Conservation (phyloP, 306 rosid genomes). For the Castanopsis chinensis region DNA sequence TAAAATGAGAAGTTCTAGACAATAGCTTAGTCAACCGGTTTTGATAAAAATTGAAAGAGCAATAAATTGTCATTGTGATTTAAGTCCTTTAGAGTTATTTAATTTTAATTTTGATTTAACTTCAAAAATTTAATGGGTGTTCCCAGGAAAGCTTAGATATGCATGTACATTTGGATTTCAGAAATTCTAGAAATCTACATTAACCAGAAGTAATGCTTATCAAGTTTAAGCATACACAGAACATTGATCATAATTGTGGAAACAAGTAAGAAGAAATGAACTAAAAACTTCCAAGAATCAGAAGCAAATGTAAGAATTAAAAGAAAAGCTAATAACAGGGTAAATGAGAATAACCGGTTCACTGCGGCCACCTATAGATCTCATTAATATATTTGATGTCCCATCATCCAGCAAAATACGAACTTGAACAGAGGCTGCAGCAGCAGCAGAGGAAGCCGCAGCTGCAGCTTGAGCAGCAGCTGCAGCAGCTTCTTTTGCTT, state of each 20-base stretch:
- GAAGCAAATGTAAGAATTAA: conserved; percentile 11
- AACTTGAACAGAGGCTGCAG: conserved; percentile 96
- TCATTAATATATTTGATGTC: conserved; percentile 90
- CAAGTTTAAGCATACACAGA: too few species aligned
- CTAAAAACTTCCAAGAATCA: conserved; percentile 4
- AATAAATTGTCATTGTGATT: not conserved
- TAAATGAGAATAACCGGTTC: conserved; percentile 72
- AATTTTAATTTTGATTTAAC: not conserved
- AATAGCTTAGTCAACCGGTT: not conserved
- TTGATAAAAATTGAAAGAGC: not conserved
- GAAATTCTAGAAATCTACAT: too few species aligned
- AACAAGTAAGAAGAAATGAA: not conserved
- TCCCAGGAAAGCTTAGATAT: not conserved
- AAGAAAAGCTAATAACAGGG: conserved; percentile 1
- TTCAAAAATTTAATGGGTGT: not conserved
- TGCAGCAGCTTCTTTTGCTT: conserved; percentile 90
- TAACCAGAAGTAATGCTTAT: not conserved
- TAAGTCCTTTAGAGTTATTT: not conserved
- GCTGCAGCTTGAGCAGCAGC: conserved; percentile 99
- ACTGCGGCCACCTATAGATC: conserved; percentile 85
- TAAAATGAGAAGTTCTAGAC: conserved; percentile 1
- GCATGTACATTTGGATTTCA: too few species aligned
- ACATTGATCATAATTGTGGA: not conserved
- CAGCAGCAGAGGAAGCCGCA: conserved; percentile 96
- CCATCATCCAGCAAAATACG: conserved; percentile 98